Evolutionary conservation across 495 filamentous ascomycete species (phyloP).

Genomic region (Pseudevernia furfuracea): DNA sequence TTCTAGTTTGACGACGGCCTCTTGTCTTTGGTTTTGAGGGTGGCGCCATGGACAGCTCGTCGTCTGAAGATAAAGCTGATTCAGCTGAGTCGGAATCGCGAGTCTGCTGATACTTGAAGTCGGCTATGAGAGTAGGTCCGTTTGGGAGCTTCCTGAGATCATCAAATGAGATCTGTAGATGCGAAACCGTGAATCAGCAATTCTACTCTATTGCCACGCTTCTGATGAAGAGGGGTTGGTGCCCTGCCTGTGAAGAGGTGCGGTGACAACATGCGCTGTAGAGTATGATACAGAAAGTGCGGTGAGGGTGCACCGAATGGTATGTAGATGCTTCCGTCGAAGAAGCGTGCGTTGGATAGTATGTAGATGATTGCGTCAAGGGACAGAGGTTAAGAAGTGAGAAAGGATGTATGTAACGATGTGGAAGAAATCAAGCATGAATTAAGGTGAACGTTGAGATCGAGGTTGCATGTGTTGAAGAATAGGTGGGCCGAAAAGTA

Average conservation of each 20-base stretch:
- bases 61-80: constrained; percentile 24
- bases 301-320: not conserved
- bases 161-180: constrained; percentile 16
- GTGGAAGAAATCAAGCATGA: not conserved
- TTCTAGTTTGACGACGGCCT: not conserved
- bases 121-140: constrained; percentile 8
- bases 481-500: not conserved
- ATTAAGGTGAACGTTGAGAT: not conserved
- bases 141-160: constrained; percentile 11
- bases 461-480: not conserved
- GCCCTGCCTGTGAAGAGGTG: not conserved
- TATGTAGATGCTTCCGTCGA: not conserved
- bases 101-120: constrained; percentile 1
- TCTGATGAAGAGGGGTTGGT: not conserved
- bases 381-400: not conserved
- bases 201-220: not conserved
- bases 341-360: not conserved
- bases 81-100: constrained; percentile 6
- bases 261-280: not conserved
- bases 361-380: not conserved
- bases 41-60: constrained; percentile 17
- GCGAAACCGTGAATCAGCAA: not conserved
- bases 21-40: constrained; percentile 1
- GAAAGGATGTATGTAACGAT: not conserved
- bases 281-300: not conserved